These are phyloP conservation scores for Aspergillus ochraceus DNA, from an alignment of 2,329 filamentous ascomycete genomes.

Conservation along the genomic window DNA sequence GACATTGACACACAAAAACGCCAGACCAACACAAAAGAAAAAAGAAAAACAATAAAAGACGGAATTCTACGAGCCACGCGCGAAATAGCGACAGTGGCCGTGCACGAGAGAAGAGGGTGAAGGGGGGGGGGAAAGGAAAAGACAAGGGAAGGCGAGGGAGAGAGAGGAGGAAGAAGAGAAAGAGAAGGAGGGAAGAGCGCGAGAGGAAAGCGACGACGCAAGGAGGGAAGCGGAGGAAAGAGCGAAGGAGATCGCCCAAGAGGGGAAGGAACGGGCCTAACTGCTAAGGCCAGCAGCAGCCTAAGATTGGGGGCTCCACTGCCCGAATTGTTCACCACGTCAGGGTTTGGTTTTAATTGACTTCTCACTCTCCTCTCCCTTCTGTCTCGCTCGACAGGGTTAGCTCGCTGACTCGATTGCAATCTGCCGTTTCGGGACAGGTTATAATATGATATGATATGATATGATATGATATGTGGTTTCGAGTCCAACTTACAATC, in stretches of 20 bases:
- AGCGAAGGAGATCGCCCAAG: background rate
- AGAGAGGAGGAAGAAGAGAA: conserved; percentile 10
- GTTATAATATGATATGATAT: no score
- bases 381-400: no score
- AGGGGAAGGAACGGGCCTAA: background rate
- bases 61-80: conserved; percentile 21
- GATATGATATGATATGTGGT: no score
- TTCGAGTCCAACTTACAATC: background rate
- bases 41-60: conserved; percentile 19
- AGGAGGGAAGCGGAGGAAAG: background rate
- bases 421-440: no score
- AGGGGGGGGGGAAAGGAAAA: conserved; percentile 18
- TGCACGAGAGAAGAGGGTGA: conserved; percentile 11
- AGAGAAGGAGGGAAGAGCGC: background rate
- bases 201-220: background rate
- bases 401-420: no score
- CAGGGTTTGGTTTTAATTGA: background rate
- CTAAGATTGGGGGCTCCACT: conserved; percentile 3
- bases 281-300: background rate
- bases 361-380: no score
- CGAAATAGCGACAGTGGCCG: conserved; percentile 10
- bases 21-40: conserved; percentile 30
- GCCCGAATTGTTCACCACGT: background rate
- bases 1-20: conserved; percentile 26
- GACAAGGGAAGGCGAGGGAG: conserved; percentile 1